Conservation (phyloP, 495 filamentous ascomycete species). For the Aspergillus egyptiacus region DNA sequence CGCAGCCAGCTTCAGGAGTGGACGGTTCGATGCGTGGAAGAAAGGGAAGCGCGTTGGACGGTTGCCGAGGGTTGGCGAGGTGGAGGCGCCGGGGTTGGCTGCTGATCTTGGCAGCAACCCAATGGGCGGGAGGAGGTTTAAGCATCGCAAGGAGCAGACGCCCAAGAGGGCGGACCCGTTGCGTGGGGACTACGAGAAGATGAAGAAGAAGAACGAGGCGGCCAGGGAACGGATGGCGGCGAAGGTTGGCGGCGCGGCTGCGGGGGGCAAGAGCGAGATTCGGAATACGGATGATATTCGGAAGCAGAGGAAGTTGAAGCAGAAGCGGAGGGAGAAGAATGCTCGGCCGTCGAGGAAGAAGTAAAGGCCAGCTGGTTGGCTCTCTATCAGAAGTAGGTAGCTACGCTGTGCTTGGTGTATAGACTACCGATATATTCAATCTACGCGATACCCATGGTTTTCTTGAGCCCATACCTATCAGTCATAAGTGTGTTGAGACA, state of each 20-base stretch:
- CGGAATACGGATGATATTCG: conserved; percentile 78
- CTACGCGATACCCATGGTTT: too few relatives aligned
- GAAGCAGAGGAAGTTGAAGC: conserved; percentile 68
- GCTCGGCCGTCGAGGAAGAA: conserved; percentile 70
- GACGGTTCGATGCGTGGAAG: conserved; percentile 88
- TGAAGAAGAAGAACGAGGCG: conserved; percentile 83
- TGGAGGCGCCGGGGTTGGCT: conserved; percentile 49
- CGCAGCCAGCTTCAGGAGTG: conserved; percentile 83
- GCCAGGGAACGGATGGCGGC: conserved; percentile 61
- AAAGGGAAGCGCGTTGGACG: conserved; percentile 72
- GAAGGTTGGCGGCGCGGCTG: conserved; percentile 41
- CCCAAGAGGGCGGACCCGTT: conserved; percentile 90
- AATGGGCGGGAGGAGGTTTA: conserved; percentile 50
- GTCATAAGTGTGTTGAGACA: too few relatives aligned
- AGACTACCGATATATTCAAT: too few relatives aligned
- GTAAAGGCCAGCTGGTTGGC: conserved; percentile 3
- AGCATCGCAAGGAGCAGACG: conserved; percentile 75
- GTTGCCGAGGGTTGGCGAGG: conserved; percentile 75
- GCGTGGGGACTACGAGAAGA: conserved; percentile 78
- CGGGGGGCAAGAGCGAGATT: conserved; percentile 73
- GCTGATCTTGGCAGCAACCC: conserved; percentile 22
- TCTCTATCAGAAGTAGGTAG: too few relatives aligned
- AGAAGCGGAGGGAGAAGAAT: conserved; percentile 80
- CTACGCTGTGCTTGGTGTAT: too few relatives aligned
- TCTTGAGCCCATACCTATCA: too few relatives aligned